phyloP scores from a whole-genome alignment of 352 stramenopile species.

The Globisporangium nagaii region DNA sequence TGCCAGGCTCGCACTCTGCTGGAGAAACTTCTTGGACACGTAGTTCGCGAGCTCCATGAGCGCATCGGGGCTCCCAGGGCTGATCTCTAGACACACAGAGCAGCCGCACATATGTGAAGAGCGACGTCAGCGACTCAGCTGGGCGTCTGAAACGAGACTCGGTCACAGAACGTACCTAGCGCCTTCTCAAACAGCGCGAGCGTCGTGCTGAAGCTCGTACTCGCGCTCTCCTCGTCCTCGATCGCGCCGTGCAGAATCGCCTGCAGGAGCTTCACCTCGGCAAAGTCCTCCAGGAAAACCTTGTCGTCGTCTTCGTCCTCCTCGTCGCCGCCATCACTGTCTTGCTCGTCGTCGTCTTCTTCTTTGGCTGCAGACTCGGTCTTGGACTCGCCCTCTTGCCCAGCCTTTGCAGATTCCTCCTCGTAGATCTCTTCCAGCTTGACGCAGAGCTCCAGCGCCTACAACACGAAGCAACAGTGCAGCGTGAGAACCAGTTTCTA shows the following conservation, averaged over 20 bases:
- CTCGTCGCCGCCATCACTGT: background rate
- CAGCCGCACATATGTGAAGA: background rate
- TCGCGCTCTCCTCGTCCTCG: slow-evolving; percentile 19
- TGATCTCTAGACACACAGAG: slow-evolving; percentile 20
- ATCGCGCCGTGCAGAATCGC: slow-evolving; percentile 52
- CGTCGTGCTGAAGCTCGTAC: slow-evolving; percentile 35
- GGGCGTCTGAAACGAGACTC: background rate
- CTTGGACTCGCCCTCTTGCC: background rate
- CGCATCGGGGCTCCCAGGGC: slow-evolving; percentile 47
- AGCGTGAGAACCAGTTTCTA: background rate
- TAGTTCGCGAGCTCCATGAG: slow-evolving; percentile 77
- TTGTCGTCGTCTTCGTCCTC: slow-evolving; percentile 39
- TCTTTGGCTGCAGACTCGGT: background rate
- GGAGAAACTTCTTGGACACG: slow-evolving; percentile 36
- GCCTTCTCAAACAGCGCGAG: slow-evolving; percentile 52
- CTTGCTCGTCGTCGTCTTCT: background rate
- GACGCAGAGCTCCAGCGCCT: slow-evolving; percentile 21
- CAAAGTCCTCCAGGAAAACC: slow-evolving; percentile 40
- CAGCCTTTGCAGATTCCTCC: slow-evolving; percentile 12
- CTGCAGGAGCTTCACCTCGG: slow-evolving; percentile 55
- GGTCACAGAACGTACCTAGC: slow-evolving; percentile 20
- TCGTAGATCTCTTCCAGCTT: slow-evolving; percentile 39
- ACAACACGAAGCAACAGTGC: background rate
- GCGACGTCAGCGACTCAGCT: background rate
- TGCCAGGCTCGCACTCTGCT: background rate